phyloP scores from a whole-genome alignment of 2,329 filamentous ascomycete genomes.

The Stromatinia cepivora region DNA sequence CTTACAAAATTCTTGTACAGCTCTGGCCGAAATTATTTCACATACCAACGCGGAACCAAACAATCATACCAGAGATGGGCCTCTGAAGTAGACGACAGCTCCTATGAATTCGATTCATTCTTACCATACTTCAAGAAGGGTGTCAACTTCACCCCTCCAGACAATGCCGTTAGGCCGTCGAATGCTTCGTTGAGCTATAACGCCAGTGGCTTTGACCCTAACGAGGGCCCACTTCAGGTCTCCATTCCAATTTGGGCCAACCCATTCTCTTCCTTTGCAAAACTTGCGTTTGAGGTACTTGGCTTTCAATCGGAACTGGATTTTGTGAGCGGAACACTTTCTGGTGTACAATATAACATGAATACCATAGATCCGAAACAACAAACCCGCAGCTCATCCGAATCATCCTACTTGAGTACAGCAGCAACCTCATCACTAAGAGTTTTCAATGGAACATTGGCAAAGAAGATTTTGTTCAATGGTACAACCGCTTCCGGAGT shows the following conservation, averaged over 20 bases:
- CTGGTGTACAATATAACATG: slow-evolving; percentile 1
- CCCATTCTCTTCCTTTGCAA: background rate
- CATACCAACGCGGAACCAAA: slow-evolving; percentile 14
- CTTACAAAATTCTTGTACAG: background rate
- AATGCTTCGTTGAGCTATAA: slow-evolving; percentile 5
- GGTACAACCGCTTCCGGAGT: slow-evolving; percentile 1
- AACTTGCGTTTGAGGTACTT: background rate
- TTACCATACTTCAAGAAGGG: slow-evolving; percentile 48
- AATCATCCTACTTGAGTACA: background rate
- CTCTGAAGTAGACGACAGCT: slow-evolving; percentile 43
- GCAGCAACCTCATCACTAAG: background rate
- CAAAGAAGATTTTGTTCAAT: slow-evolving; percentile 19
- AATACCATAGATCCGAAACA: background rate
- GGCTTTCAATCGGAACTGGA: background rate
- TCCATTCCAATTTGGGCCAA: slow-evolving; percentile 12
- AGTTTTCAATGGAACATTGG: slow-evolving; percentile 5
- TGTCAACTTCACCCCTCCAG: slow-evolving; percentile 31
- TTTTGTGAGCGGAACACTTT: slow-evolving; percentile 17
- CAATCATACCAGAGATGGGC: slow-evolving; percentile 47
- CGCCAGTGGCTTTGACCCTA: background rate
- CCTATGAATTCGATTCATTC: slow-evolving; percentile 50
- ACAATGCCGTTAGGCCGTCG: slow-evolving; percentile 25
- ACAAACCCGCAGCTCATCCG: background rate
- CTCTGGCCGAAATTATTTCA: too few relatives aligned
- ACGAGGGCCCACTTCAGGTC: slow-evolving; percentile 4